phyloP scores from a whole-genome alignment of 1,139 yeast genomes.

The Suhomyces anneliseae region DNA sequence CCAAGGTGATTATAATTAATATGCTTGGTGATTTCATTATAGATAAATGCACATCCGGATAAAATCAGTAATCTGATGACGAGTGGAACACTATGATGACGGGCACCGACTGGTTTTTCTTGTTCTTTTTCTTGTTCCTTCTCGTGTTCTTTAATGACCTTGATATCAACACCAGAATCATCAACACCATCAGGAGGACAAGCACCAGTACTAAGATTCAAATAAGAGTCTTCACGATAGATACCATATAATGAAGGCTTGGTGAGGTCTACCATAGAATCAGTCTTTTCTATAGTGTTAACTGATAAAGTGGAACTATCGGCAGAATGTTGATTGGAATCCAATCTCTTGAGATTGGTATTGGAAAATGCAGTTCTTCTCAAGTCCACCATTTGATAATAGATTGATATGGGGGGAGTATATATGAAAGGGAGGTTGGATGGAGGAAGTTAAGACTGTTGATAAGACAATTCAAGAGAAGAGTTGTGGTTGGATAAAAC shows the following conservation, averaged over 20 bases:
- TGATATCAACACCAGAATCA: conserved; percentile 4
- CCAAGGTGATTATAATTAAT: conserved; percentile 47
- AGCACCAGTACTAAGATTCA: conserved; percentile 27
- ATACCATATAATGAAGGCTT: conserved; percentile 51
- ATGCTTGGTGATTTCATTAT: conserved; percentile 51
- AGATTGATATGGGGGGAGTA: too few species aligned
- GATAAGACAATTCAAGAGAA: too few species aligned
- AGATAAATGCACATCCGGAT: conserved; percentile 46
- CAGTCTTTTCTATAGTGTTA: conserved; percentile 37
- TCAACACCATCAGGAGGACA: background rate
- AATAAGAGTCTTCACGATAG: conserved; percentile 41
- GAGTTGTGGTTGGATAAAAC: too few species aligned
- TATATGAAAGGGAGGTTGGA: too few species aligned
- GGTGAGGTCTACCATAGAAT: conserved; percentile 47
- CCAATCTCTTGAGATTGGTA: conserved; percentile 17
- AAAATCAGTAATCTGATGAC: conserved; percentile 32
- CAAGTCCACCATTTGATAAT: conserved; percentile 18
- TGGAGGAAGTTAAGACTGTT: too few species aligned
- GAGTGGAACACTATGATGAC: conserved; percentile 12
- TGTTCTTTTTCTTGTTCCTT: background rate
- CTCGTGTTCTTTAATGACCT: background rate
- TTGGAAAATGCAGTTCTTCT: conserved; percentile 24
- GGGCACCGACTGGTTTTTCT: background rate
- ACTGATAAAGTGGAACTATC: conserved; percentile 16
- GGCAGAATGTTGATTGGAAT: conserved; percentile 5